Base-by-base conservation (phyloP, 352 stramenopile species). In the Halophytophthora batemanensis region DNA sequence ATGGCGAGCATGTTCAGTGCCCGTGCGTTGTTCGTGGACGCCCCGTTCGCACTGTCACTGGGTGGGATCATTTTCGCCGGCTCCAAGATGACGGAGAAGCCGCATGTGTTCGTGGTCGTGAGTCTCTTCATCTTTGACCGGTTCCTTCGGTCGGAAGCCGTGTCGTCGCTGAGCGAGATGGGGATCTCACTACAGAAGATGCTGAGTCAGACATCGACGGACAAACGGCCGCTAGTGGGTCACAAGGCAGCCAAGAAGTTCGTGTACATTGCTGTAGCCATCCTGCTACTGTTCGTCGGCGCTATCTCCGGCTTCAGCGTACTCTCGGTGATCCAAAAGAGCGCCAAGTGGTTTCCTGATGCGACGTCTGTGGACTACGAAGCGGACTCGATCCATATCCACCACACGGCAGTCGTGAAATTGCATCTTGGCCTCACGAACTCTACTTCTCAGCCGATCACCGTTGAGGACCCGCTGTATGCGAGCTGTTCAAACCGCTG, bases 351-450 rank as follows among this genome's bases (percentile, higher is more conserved):
- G 77, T 94, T 87, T 40, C 83, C 83, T 17, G 81, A 90, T 42
- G 80, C 77, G 15, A 90, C 82, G 0, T 89, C 81, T 0, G 47
- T 93, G 17, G 54, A 66, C 11, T 86, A 89, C 48, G 64, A 83
- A 52, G 68, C 77, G 18, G 55, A 85, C 31, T 68, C 60, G 22
- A 81, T 96, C 36, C 69, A 95, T 47, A 87, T 95, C 41, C 86
- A 93, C 47, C 80, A 95, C 55, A 89, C 82, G 12, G 74, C 78
- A n/a, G 74, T 94, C 57, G 83, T 92, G 14, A 92, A 90, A 39
- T 61, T 94, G n/a, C 66, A 91, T 15, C 65, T 94, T 19, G 72
- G 77, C 6, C 70, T 94, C 36, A 71, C 77, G 1, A 80, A 79
- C 23, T 55, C 77, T 6, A 71, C 63, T 0, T 57, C 53, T 3